Evolutionary conservation across 1,284 basidiomycete genomes (phyloP).

Genomic region (Trichosporon coremiiforme): DNA sequence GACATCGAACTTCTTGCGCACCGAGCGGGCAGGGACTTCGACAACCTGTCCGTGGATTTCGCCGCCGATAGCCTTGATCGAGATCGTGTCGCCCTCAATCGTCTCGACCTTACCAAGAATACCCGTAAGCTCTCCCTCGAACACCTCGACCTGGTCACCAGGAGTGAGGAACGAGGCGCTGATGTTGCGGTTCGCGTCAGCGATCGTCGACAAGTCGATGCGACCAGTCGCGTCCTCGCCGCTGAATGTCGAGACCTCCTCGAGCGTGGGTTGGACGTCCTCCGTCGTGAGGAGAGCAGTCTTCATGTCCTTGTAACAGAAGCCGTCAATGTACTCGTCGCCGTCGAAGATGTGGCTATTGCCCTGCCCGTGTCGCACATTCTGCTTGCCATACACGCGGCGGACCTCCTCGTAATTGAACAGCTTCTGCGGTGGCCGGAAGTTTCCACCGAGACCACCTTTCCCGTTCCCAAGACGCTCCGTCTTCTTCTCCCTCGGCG

Average conservation of each 20-base stretch:
- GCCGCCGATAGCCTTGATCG: conserved; percentile 64
- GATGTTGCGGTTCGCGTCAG: conserved; percentile 50
- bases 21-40: conserved; percentile 83
- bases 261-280: conserved; percentile 90
- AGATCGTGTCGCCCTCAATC: conserved; percentile 83
- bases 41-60: conserved; percentile 71
- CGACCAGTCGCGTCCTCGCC: conserved; percentile 56
- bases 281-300: conserved; percentile 77
- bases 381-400: conserved; percentile 78
- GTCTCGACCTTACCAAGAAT: conserved; percentile 89
- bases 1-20: conserved; percentile 91
- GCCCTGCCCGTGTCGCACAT: conserved; percentile 66
- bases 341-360: conserved; percentile 81
- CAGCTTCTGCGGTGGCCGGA: conserved; percentile 81
- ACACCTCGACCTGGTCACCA: conserved; percentile 95
- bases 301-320: conserved; percentile 95
- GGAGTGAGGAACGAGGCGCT: conserved; percentile 84
- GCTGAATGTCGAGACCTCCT: conserved; percentile 91
- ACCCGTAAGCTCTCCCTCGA: conserved; percentile 93
- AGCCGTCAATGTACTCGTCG: conserved; percentile 92
- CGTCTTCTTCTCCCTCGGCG: conserved; percentile 78
- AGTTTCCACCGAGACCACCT: conserved; percentile 32
- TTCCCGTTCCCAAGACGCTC: conserved; percentile 59
- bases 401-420: conserved; percentile 94
- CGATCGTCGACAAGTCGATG: conserved; percentile 53